Base-by-base conservation (phyloP, 2,329 filamentous ascomycete species). In the Diaporthe vaccinii region DNA sequence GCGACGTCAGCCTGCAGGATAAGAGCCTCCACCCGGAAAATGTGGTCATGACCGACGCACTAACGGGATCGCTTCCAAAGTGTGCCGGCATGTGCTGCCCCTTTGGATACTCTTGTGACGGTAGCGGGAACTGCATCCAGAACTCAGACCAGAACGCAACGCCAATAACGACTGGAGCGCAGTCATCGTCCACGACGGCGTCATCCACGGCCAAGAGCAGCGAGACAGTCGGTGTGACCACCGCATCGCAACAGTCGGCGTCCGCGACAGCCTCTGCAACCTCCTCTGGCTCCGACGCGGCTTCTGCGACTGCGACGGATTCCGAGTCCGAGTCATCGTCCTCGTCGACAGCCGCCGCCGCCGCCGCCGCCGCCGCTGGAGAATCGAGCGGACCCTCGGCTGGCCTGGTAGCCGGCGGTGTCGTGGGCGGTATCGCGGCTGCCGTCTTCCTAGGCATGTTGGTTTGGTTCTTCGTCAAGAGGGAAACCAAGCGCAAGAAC, bases 51-150 rank as follows among this genome's bases (percentile, higher is more conserved):
- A 93, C 93, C 0, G 91, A 90, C 14, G 88, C 91, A 12, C 89
- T 93, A 41, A 86, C 86, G 25, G 86, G 88, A 14, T 84, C 85
- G 15, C 85, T 95, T 20, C 83, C 85, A 2, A 86, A 83, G 28
- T 95, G 94, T 79, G 92, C 89, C 20, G 82, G 77, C 78, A 72
- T 78, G n/a, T 96, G 93, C 83, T 96, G 94, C 81, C 93, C 94
- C 0, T 92, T 92, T 82, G 94, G 94, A 3, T 95, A 93, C 83
- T 84, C 85, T 1, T 96, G 94, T 84, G 83, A 88, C 49, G 81
- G 81, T 49, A 81, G 81, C 71, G 84, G 84, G 57, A 75, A 84
- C 76, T 95, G 93, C 79, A 81, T 86, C 15, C 86, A 84, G 78
- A 82, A 91, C 76, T 77, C 84, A 22, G 87, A 93, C 79, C 89